phyloP scores from a whole-genome alignment of 2,329 filamentous ascomycete species.

The Helminthosporium solani region DNA sequence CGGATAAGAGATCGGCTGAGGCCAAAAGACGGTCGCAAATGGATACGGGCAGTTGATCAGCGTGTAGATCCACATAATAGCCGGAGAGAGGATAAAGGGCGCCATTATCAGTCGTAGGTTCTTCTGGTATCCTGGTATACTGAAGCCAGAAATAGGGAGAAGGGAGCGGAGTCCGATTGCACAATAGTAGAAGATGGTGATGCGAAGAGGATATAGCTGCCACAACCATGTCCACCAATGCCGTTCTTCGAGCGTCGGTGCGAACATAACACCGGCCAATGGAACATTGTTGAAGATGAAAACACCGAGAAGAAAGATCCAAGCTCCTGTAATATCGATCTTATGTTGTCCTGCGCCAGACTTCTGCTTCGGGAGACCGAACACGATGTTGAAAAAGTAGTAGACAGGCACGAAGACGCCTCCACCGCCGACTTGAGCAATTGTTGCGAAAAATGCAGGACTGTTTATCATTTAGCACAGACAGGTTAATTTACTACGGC shows the following conservation, averaged over 20 bases:
- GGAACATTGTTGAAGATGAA: constrained; percentile 8
- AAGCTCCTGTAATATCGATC: constrained; percentile 6
- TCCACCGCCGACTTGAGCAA: constrained; percentile 15
- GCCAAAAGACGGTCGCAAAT: constrained; percentile 9
- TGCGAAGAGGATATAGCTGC: constrained; percentile 14
- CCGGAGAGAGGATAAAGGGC: constrained; percentile 10
- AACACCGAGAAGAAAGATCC: constrained; percentile 4
- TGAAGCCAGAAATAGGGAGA: background rate
- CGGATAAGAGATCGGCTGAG: background rate
- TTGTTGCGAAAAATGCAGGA: constrained; percentile 3
- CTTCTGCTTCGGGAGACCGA: background rate
- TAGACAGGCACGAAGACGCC: constrained; percentile 13
- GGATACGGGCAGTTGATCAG: constrained; percentile 9
- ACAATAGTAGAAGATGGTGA: constrained; percentile 8
- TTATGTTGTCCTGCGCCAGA: background rate
- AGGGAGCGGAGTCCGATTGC: background rate
- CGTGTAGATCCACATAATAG: constrained; percentile 7
- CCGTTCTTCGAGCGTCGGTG: constrained; percentile 5
- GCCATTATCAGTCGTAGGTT: constrained; percentile 3
- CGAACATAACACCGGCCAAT: constrained; percentile 5
- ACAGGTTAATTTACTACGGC: background rate
- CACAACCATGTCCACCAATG: constrained; percentile 19
- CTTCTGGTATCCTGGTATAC: constrained; percentile 4
- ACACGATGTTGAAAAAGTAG: constrained; percentile 8
- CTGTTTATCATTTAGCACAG: constrained; percentile 1